phyloP scores from a whole-genome alignment of 441 rosid species.

The Pelargonium cotyledonis region DNA sequence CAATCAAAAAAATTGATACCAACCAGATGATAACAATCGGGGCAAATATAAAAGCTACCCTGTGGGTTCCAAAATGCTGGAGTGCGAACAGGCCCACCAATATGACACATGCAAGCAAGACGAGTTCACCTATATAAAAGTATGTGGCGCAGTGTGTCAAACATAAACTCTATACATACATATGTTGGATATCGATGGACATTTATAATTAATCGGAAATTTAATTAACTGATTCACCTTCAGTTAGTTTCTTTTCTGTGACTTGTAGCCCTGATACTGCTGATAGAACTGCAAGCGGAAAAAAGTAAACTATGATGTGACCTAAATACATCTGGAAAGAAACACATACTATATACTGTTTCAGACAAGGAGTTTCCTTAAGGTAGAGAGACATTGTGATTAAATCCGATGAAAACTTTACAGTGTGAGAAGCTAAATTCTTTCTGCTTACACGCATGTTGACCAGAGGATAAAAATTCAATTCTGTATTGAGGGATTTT shows the following conservation, averaged over 20 bases:
- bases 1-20: conserved; percentile 56
- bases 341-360: background rate
- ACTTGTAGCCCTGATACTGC: conserved; percentile 68
- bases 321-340: conserved; percentile 1
- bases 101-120: conserved; percentile 34
- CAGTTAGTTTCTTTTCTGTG: conserved; percentile 38
- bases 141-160: background rate
- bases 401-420: background rate
- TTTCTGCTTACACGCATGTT: background rate
- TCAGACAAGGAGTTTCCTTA: background rate
- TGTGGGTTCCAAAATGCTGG: conserved; percentile 82
- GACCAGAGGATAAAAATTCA: background rate
- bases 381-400: background rate
- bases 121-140: conserved; percentile 40
- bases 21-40: conserved; percentile 80
- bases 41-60: conserved; percentile 82
- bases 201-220: too few species aligned
- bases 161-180: background rate
- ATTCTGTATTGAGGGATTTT: conserved; percentile 2
- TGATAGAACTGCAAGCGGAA: conserved; percentile 65
- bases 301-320: conserved; percentile 14
- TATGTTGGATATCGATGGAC: background rate
- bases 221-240: conserved; percentile 35
- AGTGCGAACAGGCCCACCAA: conserved; percentile 86
- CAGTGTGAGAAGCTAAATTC: background rate